A percentile compares a stretch with the other conserved stretches of the same genome.
Conservation (phyloP, 2,329 filamentous ascomycete genomes). For the Fusarium coicis region DNA sequence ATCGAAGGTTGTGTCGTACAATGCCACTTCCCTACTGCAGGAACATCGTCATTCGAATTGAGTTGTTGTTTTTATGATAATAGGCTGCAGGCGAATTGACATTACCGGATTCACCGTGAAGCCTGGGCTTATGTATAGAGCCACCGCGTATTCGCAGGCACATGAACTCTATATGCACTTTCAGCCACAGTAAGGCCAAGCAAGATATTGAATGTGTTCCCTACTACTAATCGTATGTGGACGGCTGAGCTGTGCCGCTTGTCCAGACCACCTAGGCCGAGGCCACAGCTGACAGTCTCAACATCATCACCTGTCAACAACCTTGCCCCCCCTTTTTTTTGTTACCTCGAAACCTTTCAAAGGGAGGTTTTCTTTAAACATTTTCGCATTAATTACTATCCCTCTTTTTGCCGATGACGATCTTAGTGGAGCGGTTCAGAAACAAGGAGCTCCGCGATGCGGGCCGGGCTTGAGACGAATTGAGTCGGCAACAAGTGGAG, state of each 20-base stretch:
- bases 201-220: slow-evolving; percentile 13
- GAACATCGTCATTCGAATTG: slow-evolving; percentile 8
- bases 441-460: slow-evolving; percentile 19
- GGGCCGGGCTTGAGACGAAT: slow-evolving; percentile 34
- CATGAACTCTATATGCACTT: slow-evolving; percentile 4
- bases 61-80: neutral
- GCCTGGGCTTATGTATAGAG: neutral
- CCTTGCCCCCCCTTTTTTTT: neutral
- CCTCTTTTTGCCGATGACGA: slow-evolving; percentile 10
- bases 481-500: slow-evolving; percentile 34
- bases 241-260: slow-evolving; percentile 32
- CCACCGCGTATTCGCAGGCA: slow-evolving; percentile 4
- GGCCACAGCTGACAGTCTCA: slow-evolving; percentile 14
- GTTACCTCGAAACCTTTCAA: neutral
- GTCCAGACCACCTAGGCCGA: slow-evolving; percentile 19
- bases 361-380: neutral
- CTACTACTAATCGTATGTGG: neutral
- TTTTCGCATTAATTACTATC: slow-evolving; percentile 1
- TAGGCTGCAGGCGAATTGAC: neutral
- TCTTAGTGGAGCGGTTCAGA: slow-evolving; percentile 21
- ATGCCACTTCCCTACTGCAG: slow-evolving; percentile 13
- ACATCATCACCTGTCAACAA: slow-evolving; percentile 10
- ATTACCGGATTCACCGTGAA: slow-evolving; percentile 5
- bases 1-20: slow-evolving; percentile 20
- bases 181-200: slow-evolving; percentile 24